Base-by-base conservation (phyloP, 768 basidiomycete genomes). In the Cantharellus cinnabarinus region DNA sequence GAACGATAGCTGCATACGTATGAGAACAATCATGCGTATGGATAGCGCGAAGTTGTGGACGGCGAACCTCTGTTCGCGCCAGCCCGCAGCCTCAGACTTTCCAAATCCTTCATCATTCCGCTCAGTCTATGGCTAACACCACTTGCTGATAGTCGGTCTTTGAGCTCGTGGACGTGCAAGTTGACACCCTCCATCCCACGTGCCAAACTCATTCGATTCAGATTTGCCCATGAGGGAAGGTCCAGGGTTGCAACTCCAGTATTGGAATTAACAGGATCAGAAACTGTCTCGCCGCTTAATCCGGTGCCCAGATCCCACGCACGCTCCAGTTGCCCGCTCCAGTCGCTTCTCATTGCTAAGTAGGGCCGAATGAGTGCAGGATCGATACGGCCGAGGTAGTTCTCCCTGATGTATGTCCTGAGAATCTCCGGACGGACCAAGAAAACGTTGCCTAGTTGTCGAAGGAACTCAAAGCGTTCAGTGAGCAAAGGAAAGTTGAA, bases 381-480 rank as follows among this genome's bases (percentile, higher is more conserved):
- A 63, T 98, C 94, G 64, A 99, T 91, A 15, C 89, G 79, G 4
- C 90, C 90, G 10, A 99, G 82, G 69, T 90, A 89, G 60, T 83
- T 85, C 66, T 95, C 93, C 5, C 84, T 87, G 69, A 98, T 90
- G 72, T 95, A 98, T 3, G 91, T 88, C 64, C 85, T 88, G 63
- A 99, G 77, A 60, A 93, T 88, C 63, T 97, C 91, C 4, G 94
- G 93, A 58, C 84, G 88, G 55, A 99, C 87, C 63, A 98, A 84
- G 77, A 97, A 99, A 63, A 93, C 78, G 66, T 98, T 94, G 64
- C 94, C 95, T 3, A 99, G 80, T 69, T 98, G 93, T 44, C 93
- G 84, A 62, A 98, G 83, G 73, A 98, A 97, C 68, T 98, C 95
- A 72, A 94, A 99, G 34, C 94, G 89, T 68, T 98, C 93, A 63